Conservation (phyloP, 176 grass and related monocot genomes). For the Phoenix dactylifera region DNA sequence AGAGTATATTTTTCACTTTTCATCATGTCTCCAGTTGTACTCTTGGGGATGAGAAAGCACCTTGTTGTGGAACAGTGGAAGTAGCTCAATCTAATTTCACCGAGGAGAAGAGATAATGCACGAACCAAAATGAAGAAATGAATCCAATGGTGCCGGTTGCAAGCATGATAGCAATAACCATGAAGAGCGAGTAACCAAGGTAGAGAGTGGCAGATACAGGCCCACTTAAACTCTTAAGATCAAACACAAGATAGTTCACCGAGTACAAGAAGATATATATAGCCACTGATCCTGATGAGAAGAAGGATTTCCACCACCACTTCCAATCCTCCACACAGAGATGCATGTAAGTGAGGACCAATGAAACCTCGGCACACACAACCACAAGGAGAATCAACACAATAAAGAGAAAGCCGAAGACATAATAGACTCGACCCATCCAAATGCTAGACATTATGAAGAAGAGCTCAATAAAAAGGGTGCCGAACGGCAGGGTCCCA, state of each 20-base stretch:
- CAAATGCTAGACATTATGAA: slow-evolving; percentile 87
- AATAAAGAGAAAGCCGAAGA: slow-evolving; percentile 67
- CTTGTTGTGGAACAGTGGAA: background rate
- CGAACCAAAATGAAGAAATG: slow-evolving; percentile 72
- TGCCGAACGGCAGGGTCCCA: slow-evolving; percentile 66
- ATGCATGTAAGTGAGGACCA: slow-evolving; percentile 80
- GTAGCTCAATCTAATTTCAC: slow-evolving; percentile 57
- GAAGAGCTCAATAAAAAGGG: slow-evolving; percentile 79
- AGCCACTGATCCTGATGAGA: slow-evolving; percentile 63
- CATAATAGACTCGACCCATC: slow-evolving; percentile 73
- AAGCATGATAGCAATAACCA: slow-evolving; percentile 74
- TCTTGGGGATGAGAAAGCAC: background rate
- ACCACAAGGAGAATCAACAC: slow-evolving; percentile 59
- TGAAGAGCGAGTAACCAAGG: slow-evolving; percentile 79
- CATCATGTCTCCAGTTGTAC: too few species aligned
- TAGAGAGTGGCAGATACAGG: slow-evolving; percentile 74
- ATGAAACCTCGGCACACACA: slow-evolving; percentile 66
- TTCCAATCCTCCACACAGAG: slow-evolving; percentile 76
- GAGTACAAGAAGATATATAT: slow-evolving; percentile 81
- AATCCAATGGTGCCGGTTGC: slow-evolving; percentile 67
- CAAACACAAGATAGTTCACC: slow-evolving; percentile 63
- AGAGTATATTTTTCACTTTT: too few species aligned
- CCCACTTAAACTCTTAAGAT: slow-evolving; percentile 70
- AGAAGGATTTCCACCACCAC: slow-evolving; percentile 91
- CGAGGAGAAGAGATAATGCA: slow-evolving; percentile 72